Evolutionary conservation across 1,284 basidiomycete genomes (phyloP), one percentile per base, ranked within the genome.

Genomic region (Heterobasidion irregulare): DNA sequence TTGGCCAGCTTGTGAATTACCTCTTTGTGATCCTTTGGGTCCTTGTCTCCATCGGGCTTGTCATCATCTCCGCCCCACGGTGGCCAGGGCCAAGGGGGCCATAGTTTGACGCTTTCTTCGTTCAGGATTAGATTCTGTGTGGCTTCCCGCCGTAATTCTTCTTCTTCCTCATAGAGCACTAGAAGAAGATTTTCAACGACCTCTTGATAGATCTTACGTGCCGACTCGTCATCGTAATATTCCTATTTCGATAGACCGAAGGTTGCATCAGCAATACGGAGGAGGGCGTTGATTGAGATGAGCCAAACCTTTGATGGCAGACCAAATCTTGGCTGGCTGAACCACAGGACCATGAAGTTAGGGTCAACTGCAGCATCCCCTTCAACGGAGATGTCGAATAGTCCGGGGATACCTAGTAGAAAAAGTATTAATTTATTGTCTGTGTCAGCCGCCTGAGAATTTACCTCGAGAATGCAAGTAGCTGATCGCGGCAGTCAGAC

Each of bases 341-440:
- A 84, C 86, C 88, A 94, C 15, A 95, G 77, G 0, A 84, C 82
- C 81, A 96, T 93, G 48, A 79, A 71, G 62, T 94, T 89, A 0
- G 96, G 94, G 65, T 98, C 92, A n/a, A 83, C 77, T 26, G 89
- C 92, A 36, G 87, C 84, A 63, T 98, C 94, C 45, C 96, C 95
- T 56, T 97, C 94, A 57, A 96, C 79, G 33, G 73, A 76, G 61
- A 92, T 84, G 12, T 80, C 74, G 65, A 98, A 93, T 16, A 99
- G 72, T 0, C 83, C 86, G 41, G 79, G 78, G 57, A 98, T 79
- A 52, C 83, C 91, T 94, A 8, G 12, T 45, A 34, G 53, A 44
- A 59, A 49, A 54, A 12, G 33, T 6, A 13, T 53, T 52, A 9
- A 57, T 43, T 18, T 10, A 8, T 41, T 41, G 38, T 41, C 38